Evolutionary conservation across 768 basidiomycete genomes (phyloP).

Genomic region (Collybia sp.): DNA sequence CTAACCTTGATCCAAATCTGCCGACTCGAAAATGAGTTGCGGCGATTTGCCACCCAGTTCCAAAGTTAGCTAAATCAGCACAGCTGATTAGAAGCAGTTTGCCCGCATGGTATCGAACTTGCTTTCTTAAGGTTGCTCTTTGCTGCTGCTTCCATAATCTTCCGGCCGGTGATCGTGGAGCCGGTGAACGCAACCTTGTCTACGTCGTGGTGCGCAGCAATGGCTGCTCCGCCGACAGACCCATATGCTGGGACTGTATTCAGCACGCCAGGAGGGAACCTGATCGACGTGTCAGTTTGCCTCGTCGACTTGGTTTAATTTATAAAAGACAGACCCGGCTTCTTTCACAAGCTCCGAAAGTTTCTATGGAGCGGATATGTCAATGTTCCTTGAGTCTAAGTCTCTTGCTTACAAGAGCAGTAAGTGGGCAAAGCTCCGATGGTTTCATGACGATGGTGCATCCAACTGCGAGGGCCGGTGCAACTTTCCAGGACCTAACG

Average conservation of each 20-base stretch:
- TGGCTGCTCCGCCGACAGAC: constrained; percentile 76
- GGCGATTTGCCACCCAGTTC: constrained; percentile 95
- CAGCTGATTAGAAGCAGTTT: background rate
- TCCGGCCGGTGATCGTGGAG: constrained; percentile 83
- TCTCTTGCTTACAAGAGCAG: constrained; percentile 57
- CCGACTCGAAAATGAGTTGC: constrained; percentile 85
- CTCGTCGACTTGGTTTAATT: background rate
- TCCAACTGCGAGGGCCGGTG: constrained; percentile 86
- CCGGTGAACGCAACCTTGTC: constrained; percentile 98
- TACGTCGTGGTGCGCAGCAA: constrained; percentile 77
- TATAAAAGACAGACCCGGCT: constrained; percentile 57
- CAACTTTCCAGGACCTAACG: constrained; percentile 83
- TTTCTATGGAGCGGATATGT: constrained; percentile 43
- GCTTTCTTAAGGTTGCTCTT: constrained; percentile 94
- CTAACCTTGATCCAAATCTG: constrained; percentile 82
- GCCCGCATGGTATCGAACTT: background rate
- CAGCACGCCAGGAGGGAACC: constrained; percentile 88
- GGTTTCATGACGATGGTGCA: constrained; percentile 97
- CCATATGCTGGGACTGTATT: constrained; percentile 88
- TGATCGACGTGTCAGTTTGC: constrained; percentile 17
- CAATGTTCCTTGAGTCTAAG: background rate
- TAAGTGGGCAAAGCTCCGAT: constrained; percentile 81
- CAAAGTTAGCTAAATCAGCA: constrained; percentile 66
- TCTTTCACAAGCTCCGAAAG: constrained; percentile 77
- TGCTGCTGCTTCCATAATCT: constrained; percentile 89